phyloP scores from a whole-genome alignment of 208 protist species.

The Crithidia mellificae region DNA sequence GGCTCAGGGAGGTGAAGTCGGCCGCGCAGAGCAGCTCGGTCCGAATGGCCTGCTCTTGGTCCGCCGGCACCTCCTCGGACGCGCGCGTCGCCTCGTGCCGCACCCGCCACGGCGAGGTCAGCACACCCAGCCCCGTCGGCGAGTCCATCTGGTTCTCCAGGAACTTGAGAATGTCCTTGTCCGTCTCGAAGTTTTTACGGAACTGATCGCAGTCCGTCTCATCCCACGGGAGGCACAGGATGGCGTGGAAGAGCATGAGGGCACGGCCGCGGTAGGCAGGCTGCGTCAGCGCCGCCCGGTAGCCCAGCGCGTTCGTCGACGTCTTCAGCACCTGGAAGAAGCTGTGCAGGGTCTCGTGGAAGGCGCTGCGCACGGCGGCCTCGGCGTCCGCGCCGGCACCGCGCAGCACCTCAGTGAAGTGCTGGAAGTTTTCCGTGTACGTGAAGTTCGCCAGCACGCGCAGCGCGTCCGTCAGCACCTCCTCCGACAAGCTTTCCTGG shows the following conservation, averaged over 20 bases:
- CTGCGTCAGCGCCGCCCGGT: slow-evolving; percentile 50
- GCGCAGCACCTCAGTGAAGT: slow-evolving; percentile 65
- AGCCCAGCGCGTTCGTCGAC: slow-evolving; percentile 24
- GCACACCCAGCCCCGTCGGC: slow-evolving; percentile 44
- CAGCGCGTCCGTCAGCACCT: slow-evolving; percentile 35
- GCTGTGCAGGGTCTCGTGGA: slow-evolving; percentile 66
- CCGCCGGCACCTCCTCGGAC: slow-evolving; percentile 15
- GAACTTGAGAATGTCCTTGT: slow-evolving; percentile 53
- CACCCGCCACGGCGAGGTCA: slow-evolving; percentile 51
- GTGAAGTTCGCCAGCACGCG: slow-evolving; percentile 57
- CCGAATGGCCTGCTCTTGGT: slow-evolving; percentile 43
- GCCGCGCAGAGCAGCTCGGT: slow-evolving; percentile 59
- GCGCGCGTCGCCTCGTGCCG: slow-evolving; percentile 31
- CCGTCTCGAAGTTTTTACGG: slow-evolving; percentile 38
- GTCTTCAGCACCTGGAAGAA: slow-evolving; percentile 32
- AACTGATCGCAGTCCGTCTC: slow-evolving; percentile 77
- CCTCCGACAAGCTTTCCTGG: slow-evolving; percentile 23
- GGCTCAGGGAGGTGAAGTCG: slow-evolving; percentile 70
- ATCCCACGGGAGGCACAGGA: slow-evolving; percentile 87
- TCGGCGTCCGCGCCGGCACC: slow-evolving; percentile 78
- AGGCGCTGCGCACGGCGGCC: slow-evolving; percentile 56
- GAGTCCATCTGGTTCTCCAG: slow-evolving; percentile 67
- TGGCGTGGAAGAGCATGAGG: slow-evolving; percentile 64
- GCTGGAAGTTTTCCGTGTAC: slow-evolving; percentile 46
- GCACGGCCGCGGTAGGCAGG: slow-evolving; percentile 44